A percentile compares a stretch with the other conserved stretches of the same genome.
Conservation (phyloP, 2,329 filamentous ascomycete genomes). For the Capronia coronata region DNA sequence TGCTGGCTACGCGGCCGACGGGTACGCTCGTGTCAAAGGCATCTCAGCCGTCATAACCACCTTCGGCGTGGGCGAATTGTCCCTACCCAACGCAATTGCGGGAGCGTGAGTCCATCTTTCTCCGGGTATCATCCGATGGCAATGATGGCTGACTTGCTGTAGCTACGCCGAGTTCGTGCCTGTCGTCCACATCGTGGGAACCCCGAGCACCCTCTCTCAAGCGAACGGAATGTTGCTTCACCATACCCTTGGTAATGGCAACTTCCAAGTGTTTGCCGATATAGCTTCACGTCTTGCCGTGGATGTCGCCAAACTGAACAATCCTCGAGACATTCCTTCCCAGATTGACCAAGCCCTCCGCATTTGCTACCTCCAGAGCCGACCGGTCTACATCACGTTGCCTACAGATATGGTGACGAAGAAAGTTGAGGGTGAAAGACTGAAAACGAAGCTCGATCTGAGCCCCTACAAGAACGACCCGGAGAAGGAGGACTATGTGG, state of each 20-base stretch:
- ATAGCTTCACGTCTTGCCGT: constrained; percentile 21
- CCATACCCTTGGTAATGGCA: constrained; percentile 30
- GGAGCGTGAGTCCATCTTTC: constrained; percentile 51
- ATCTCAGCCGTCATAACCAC: constrained; percentile 44
- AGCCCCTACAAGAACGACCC: constrained; percentile 24
- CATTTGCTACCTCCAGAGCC: constrained; percentile 24
- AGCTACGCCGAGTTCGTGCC: constrained; percentile 54
- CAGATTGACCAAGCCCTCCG: constrained; percentile 28
- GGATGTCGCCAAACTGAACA: constrained; percentile 24
- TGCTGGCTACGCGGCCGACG: constrained; percentile 68
- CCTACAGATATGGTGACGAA: constrained; percentile 27
- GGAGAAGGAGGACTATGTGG: constrained; percentile 28
- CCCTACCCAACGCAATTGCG: constrained; percentile 32
- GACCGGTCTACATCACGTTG: constrained; percentile 29
- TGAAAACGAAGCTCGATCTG: constrained; percentile 56
- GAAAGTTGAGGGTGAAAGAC: constrained; percentile 55
- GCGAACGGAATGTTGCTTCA: constrained; percentile 39
- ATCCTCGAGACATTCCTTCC: constrained; percentile 21
- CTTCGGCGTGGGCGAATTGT: constrained; percentile 52
- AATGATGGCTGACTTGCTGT: not conserved
- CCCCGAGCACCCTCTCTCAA: constrained; percentile 47
- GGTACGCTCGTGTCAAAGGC: constrained; percentile 60
- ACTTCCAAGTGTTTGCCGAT: constrained; percentile 26
- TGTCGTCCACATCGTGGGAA: constrained; percentile 56
- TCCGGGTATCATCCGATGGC: not conserved